Percentiles rank a stretch among this genome's conserved stretches.
Conservation (phyloP, 192 early-diverging fungal genomes). For the Entophlyctis helioformis region DNA sequence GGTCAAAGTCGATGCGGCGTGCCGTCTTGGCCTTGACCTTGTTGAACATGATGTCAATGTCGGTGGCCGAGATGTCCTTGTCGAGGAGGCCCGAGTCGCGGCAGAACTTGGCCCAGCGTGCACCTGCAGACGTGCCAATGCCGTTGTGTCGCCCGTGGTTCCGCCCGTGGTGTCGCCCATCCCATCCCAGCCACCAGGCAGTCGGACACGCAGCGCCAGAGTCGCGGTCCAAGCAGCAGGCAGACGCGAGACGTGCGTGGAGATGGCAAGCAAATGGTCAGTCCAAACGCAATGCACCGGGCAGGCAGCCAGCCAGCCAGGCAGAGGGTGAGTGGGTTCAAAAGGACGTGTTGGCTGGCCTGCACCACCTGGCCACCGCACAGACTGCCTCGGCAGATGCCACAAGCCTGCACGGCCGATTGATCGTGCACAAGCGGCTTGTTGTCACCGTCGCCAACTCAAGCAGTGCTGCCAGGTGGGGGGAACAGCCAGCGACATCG, state of each 20-base stretch:
- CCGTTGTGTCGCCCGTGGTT: conserved; percentile 41
- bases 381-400: not conserved
- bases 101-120: conserved; percentile 36
- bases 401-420: not conserved
- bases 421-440: no score
- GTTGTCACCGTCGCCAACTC: no score
- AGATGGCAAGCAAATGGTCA: no score
- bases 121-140: no score
- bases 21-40: conserved; percentile 37
- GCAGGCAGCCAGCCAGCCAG: no score
- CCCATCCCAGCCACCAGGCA: not conserved
- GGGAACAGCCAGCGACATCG: no score
- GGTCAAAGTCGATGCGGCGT: conserved; percentile 24
- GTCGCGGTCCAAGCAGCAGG: not conserved
- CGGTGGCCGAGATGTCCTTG: conserved; percentile 26
- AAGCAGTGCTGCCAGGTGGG: no score
- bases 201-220: not conserved
- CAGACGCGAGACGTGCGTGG: not conserved
- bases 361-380: no score
- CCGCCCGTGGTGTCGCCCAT: conserved; percentile 21
- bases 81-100: conserved; percentile 33
- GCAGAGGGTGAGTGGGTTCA: no score
- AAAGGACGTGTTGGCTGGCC: no score
- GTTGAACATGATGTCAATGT: conserved; percentile 43
- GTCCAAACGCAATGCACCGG: no score